Evolutionary conservation across 331 rosid species (phyloP), one percentile per base, ranked within the genome.

Genomic region (Spiraea crenata): DNA sequence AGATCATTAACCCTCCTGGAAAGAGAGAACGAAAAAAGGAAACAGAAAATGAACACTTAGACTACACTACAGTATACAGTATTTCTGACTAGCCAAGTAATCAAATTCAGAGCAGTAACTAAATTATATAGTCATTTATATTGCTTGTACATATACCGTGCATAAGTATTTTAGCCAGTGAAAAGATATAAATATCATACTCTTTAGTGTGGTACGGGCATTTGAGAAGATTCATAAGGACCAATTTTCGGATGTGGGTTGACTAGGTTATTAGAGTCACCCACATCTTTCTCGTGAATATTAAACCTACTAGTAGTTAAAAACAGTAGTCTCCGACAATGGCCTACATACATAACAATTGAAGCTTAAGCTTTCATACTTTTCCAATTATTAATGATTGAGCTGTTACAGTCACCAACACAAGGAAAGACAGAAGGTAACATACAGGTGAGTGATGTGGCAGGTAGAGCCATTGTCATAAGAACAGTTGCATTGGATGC

Each of bases 1-100:
- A 69, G 0, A 9, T 86, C 80, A 63, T 80, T 78, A 60, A 83
- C 92, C 68, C 65, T 83, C 88, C 92, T 92, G 84, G 9, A 34
- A 77, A n/a, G n/a, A n/a, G n/a, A n/a, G n/a, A n/a, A n/a, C n/a
- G n/a, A n/a, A n/a, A n/a, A n/a, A 61, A 70, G n/a, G 31, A 25
- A 25, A 25, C 31, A 37, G 47, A 8, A 65, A 65, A 31, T 20
- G 35, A 69, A 14, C 9, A 40, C 8, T 46, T 9, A 16, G 60
- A 17, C 14, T 40, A 10, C 67, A 20, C 4, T 25, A 42, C 7
- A 56, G 15, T 25, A 56, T 20, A 56, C 5, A 20, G 3, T 20
- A 56, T 34, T 7, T 42, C 31, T 56, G 12, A 48, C n/a, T 1
- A 11, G 52, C 52, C 52, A 48, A 9, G 10, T 48, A 48, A 48